phyloP scores from a whole-genome alignment of 75 land plant species.

The Pinus albicaulis region DNA sequence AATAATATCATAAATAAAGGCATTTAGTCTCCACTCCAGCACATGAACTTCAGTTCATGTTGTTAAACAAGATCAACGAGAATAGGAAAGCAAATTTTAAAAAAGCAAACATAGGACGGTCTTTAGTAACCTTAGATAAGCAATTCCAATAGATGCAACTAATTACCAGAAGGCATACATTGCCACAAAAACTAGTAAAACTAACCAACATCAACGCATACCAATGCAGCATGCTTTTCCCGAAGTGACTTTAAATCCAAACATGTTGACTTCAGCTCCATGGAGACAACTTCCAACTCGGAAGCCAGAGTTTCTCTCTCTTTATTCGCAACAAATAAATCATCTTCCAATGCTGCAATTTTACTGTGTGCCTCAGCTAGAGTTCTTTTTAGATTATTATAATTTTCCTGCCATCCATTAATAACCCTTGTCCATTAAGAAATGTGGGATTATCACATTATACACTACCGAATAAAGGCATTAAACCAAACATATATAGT shows the following conservation, averaged over 20 bases:
- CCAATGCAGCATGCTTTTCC: constrained; percentile 45
- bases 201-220: constrained; percentile 17
- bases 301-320: constrained; percentile 47
- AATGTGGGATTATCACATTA: background rate
- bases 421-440: background rate
- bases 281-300: constrained; percentile 35
- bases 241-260: constrained; percentile 33
- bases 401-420: constrained; percentile 36
- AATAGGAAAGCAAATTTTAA: too few relatives aligned
- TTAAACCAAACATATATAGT: too few relatives aligned
- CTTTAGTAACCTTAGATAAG: background rate
- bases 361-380: constrained; percentile 52
- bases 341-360: constrained; percentile 54
- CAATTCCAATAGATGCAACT: constrained; percentile 1
- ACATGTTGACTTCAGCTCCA: constrained; percentile 26
- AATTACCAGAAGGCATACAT: background rate
- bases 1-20: constrained; percentile 6
- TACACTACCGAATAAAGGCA: too few relatives aligned
- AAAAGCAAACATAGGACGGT: background rate
- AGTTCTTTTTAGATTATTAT: constrained; percentile 51
- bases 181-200: background rate
- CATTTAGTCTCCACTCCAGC: background rate
- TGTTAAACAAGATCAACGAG: background rate
- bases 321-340: constrained; percentile 24
- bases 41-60: background rate